Base-by-base conservation (phyloP, 192 early-diverging fungal species). In the Coemansia sp. region DNA sequence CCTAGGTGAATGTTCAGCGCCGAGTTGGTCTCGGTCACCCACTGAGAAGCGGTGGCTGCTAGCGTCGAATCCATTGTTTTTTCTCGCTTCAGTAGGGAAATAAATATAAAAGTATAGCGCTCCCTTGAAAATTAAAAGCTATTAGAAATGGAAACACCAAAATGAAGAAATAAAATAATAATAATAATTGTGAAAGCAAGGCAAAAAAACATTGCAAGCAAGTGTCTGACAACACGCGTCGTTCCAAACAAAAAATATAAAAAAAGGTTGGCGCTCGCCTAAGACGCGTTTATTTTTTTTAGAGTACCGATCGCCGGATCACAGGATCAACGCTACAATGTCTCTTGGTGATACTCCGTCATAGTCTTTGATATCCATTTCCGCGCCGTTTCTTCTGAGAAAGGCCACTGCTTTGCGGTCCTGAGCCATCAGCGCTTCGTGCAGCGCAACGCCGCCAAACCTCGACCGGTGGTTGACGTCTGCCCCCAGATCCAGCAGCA, bases 351-450 rank as follows among this genome's bases (percentile, higher is more conserved):
- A 80, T 29, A 80, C 72, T 5, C 77, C 77, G 28, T 80, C 77
- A 36, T 80, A 69, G 36, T 80, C 77, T 32, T 28, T 57, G 12
- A 75, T 72, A 48, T 80, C 77, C 77, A 80, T 71, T 1, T 52
- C 51, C 0, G 72, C 77, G 42, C 77, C 77, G 34, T 75, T 71
- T 22, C 77, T 65, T 0, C 66, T 61, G 2, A 80, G 60, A 67
- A 80, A 80, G 5, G 77, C 65, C 22, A 75, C 72, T 4, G 77
- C 77, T 7, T 33, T 56, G 36, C 77, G 63, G 12, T 80, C 77
- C 66, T 75, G 72, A 0, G 77, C 77, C 77, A 80, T 80, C 38
- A 80, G 60, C 1, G 77, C 77, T 42, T 80, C 77, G 42, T 80
- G 77, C 66, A 80, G 40, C 0, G 71, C 77, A 10, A 80, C 63